Percentiles rank a stretch among this genome's conserved stretches.
phyloP scores from a whole-genome alignment of 352 stramenopile genomes.

The Pythium aquatile region DNA sequence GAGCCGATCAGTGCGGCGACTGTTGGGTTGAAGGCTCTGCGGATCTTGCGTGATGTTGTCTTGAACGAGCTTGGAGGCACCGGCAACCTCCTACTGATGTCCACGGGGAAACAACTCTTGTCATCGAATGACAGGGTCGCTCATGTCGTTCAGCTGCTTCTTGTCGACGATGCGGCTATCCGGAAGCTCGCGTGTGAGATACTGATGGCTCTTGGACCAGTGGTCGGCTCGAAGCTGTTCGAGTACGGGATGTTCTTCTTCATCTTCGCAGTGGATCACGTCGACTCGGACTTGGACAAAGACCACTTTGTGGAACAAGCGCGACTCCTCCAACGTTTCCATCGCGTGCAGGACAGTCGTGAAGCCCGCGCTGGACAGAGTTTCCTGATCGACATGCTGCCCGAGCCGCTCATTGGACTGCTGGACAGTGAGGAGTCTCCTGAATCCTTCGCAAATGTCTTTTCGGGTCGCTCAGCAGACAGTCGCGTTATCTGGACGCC shows the following conservation, averaged over 20 bases:
- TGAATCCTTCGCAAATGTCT: constrained; percentile 67
- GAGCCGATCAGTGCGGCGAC: constrained; percentile 47
- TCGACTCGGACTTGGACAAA: constrained; percentile 29
- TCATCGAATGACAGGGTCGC: constrained; percentile 45
- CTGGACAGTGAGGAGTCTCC: constrained; percentile 57
- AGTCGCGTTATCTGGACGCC: constrained; percentile 70
- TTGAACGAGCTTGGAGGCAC: constrained; percentile 40
- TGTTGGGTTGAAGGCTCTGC: constrained; percentile 48
- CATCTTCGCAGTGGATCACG: constrained; percentile 39
- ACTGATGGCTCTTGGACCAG: constrained; percentile 48
- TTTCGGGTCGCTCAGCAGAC: constrained; percentile 49
- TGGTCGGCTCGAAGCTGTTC: constrained; percentile 50
- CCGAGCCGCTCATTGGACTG: constrained; percentile 65
- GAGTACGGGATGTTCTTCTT: constrained; percentile 74
- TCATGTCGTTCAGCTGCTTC: constrained; percentile 61
- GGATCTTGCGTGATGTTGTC: constrained; percentile 64
- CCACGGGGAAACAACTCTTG: constrained; percentile 55
- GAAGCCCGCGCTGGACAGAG: constrained; percentile 55
- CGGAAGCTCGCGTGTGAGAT: constrained; percentile 62
- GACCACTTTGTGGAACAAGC: constrained; percentile 56
- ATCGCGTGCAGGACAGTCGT: constrained; percentile 56
- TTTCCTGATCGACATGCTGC: constrained; percentile 67
- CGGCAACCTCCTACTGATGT: constrained; percentile 50
- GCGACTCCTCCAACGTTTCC: constrained; percentile 55
- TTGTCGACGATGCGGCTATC: constrained; percentile 55